Evolutionary conservation across 192 early-diverging fungal species (phyloP), one percentile per base, ranked within the genome.

Genomic region (Phlyctochytrium arcticum): DNA sequence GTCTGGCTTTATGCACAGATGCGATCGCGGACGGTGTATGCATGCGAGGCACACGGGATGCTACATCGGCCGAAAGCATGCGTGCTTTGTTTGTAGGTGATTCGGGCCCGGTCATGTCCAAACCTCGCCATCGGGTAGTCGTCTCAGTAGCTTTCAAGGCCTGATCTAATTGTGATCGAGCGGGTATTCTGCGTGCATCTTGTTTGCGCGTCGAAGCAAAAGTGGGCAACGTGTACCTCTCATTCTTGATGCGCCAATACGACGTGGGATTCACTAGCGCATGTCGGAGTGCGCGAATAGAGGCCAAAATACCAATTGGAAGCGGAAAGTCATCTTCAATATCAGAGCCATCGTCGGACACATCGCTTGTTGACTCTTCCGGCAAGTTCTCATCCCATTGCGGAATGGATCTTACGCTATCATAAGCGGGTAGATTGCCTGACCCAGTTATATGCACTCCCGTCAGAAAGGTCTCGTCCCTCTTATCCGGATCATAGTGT

Each of bases 391-490:
- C 12, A n/a, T 12, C 15, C 1, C 12, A 19, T 44, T 44, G 39
- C 6, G 62, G 58, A n/a, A n/a, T n/a, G n/a, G n/a, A n/a, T n/a
- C n/a, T n/a, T 15, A n/a, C 32, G 37, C 21, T 10, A 27, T n/a
- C 21, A 1, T 66, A 30, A 2, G 15, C 55, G 2, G 19, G 12
- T 2, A 15, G 12, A 26, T 39, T 57, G 35, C 17, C 36, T 15
- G 32, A 5, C 33, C 35, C 36, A 17, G 80, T 80, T 35, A 84
- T 84, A 63, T 84, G 77, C 1, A 84, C 80, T n/a, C 78, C 71
- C 2, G 82, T 84, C 5, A 84, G 26, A 54, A 84, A 84, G 21
- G 82, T 84, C 10, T 60, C 26, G 37, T 84, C 80, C 21, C 57
- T 30, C n/a, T 54, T 63, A 15, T 56, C 32, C 6, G 73, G 71